Evolutionary conservation across 768 basidiomycete genomes (phyloP).

Genomic region (Suillus tomentosus): DNA sequence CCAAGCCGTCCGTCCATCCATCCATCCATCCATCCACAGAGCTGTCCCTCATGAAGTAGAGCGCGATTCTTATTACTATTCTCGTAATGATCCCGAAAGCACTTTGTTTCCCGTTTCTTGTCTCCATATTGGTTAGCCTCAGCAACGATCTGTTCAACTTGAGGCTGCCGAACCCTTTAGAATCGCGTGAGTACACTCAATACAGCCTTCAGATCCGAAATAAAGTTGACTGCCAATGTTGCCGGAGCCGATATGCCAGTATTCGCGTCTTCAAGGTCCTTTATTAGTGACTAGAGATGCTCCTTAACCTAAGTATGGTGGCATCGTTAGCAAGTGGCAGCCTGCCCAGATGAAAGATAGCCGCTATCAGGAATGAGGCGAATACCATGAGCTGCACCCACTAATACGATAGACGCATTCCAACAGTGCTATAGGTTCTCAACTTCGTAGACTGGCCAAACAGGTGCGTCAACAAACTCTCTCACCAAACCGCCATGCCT

Average conservation of each 20-base stretch:
- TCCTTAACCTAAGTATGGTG: constrained; percentile 30
- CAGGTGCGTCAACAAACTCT: constrained; percentile 17
- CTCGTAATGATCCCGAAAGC: too few species aligned
- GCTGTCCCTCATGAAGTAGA: too few species aligned
- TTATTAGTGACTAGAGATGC: constrained; percentile 20
- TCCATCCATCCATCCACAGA: too few species aligned
- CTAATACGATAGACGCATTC: constrained; percentile 27
- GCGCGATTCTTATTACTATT: too few species aligned
- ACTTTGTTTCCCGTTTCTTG: too few species aligned
- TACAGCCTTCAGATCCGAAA: too few species aligned
- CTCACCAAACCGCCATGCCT: constrained; percentile 33
- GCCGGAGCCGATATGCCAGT: constrained; percentile 26
- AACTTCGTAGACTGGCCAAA: constrained; percentile 33
- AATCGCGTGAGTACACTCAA: too few species aligned
- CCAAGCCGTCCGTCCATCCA: too few species aligned
- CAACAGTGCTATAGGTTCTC: constrained; percentile 28
- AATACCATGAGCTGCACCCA: constrained; percentile 35
- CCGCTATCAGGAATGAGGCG: background rate
- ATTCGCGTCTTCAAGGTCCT: constrained; percentile 32
- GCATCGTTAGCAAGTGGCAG: constrained; percentile 26
- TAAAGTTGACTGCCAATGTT: too few species aligned
- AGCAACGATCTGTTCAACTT: too few species aligned
- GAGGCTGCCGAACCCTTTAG: too few species aligned
- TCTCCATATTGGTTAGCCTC: too few species aligned
- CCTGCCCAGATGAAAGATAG: background rate